Percentiles rank a stretch among this genome's conserved stretches.
These are phyloP conservation scores for Gynandropsis gynandra DNA, from an alignment of 345 rosid genomes.

Conservation along the genomic window DNA sequence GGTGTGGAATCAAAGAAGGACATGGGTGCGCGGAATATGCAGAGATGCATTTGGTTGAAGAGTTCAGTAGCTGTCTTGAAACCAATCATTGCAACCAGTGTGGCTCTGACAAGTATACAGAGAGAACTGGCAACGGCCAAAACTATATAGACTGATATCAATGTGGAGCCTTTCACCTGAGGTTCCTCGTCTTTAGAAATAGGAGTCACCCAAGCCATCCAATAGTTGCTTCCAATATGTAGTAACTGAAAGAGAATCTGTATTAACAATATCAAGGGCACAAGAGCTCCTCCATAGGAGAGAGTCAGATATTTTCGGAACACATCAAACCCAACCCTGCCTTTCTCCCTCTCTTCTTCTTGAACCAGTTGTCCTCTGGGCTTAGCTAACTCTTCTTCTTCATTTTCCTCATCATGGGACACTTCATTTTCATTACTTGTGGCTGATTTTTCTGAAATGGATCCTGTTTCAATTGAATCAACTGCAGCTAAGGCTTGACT, in stretches of 20 bases:
- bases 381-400: slow-evolving; percentile 27
- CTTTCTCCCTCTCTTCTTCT: slow-evolving; percentile 89
- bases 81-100: slow-evolving; percentile 41
- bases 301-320: slow-evolving; percentile 60
- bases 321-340: slow-evolving; percentile 59
- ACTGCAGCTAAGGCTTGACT: slow-evolving; percentile 47
- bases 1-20: slow-evolving; percentile 78
- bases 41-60: slow-evolving; percentile 52
- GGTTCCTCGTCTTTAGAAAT: slow-evolving; percentile 45
- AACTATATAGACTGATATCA: slow-evolving; percentile 45
- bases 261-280: slow-evolving; percentile 51
- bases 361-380: slow-evolving; percentile 67
- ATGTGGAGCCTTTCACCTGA: slow-evolving; percentile 28
- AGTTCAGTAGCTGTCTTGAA: slow-evolving; percentile 56
- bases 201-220: slow-evolving; percentile 79
- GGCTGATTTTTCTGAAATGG: slow-evolving; percentile 20
- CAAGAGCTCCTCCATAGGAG: slow-evolving; percentile 58
- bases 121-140: slow-evolving; percentile 51
- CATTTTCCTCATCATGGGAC: slow-evolving; percentile 29
- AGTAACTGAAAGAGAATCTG: slow-evolving; percentile 51
- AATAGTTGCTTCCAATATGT: slow-evolving; percentile 64
- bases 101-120: slow-evolving; percentile 39
- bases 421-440: slow-evolving; percentile 22
- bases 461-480: slow-evolving; percentile 31
- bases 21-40: slow-evolving; percentile 76